These are phyloP conservation scores for Larix sibirica DNA, from an alignment of 83 land plant species.

Conservation along the genomic window DNA sequence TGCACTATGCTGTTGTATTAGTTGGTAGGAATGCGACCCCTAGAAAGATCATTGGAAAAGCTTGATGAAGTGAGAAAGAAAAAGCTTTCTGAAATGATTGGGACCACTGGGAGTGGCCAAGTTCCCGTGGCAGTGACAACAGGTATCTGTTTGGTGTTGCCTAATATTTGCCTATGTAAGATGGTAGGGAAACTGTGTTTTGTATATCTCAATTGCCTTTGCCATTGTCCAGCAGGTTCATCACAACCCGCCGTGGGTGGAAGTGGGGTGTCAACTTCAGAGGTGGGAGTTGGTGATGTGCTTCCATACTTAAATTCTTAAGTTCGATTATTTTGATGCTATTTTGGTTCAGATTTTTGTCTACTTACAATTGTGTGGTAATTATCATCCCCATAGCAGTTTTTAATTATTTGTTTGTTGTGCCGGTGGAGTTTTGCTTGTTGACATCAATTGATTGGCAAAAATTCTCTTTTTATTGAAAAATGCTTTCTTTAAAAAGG, in stretches of 20 bases:
- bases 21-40: constrained; percentile 95
- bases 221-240: background rate
- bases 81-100: constrained; percentile 95
- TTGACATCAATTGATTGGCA: too few species aligned
- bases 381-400: too few species aligned
- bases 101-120: constrained; percentile 36
- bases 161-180: background rate
- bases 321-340: too few species aligned
- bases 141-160: background rate
- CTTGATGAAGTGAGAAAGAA: constrained; percentile 96
- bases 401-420: too few species aligned
- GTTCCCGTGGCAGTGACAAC: constrained; percentile 33
- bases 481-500: too few species aligned
- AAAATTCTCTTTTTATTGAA: too few species aligned
- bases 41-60: constrained; percentile 96
- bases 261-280: constrained; percentile 5
- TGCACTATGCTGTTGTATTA: constrained; percentile 18
- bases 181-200: background rate
- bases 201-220: background rate
- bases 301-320: too few species aligned
- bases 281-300: background rate
- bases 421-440: too few species aligned
- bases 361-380: too few species aligned
- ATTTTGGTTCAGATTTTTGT: too few species aligned
- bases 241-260: background rate